A percentile compares a stretch with the other conserved stretches of the same genome.
Conservation (phyloP, 768 basidiomycete species). For the Boletus rex-veris region DNA sequence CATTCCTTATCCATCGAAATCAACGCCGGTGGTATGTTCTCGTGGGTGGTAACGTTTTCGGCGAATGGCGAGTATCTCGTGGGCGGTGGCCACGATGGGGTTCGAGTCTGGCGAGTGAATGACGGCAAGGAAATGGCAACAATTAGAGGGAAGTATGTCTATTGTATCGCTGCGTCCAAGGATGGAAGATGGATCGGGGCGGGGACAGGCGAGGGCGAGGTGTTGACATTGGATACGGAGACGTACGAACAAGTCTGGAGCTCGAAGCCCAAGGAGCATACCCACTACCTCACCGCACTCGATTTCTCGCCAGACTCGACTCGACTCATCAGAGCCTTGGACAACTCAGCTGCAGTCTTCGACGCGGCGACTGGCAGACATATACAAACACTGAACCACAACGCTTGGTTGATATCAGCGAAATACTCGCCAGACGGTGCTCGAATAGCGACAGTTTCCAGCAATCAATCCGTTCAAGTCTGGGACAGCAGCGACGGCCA, state of each 20-base stretch:
- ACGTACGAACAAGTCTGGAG: neutral
- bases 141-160: neutral
- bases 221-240: neutral
- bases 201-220: neutral
- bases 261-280: neutral
- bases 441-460: neutral
- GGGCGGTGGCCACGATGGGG: neutral
- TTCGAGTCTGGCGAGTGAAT: neutral
- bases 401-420: neutral
- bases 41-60: neutral
- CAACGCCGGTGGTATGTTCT: neutral
- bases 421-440: slow-evolving; percentile 1
- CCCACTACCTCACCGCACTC: neutral
- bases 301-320: neutral
- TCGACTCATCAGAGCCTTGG: neutral
- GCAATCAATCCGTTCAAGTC: neutral
- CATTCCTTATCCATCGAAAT: neutral
- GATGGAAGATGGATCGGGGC: neutral
- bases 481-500: neutral
- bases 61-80: neutral
- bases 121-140: neutral
- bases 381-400: neutral
- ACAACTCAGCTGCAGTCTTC: neutral
- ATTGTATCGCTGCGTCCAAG: neutral
- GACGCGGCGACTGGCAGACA: neutral